phyloP scores from a whole-genome alignment of 2,329 filamentous ascomycete genomes.

The Hypoxylon sp. region DNA sequence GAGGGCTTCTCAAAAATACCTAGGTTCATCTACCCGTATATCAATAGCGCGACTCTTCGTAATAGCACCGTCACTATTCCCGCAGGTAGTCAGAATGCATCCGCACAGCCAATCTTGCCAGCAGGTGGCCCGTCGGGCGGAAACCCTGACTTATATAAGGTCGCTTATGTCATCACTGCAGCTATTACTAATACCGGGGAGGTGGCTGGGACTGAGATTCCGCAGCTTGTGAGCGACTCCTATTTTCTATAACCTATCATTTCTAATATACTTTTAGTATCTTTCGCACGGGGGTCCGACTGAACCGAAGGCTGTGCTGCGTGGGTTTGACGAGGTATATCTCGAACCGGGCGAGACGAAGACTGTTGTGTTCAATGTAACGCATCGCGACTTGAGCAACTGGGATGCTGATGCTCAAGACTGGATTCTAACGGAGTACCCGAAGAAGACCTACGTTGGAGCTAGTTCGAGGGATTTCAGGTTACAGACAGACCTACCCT shows the following conservation, averaged over 20 bases:
- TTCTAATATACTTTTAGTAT: slow-evolving; percentile 62
- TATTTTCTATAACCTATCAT: background rate
- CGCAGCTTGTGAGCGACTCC: slow-evolving; percentile 69
- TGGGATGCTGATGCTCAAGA: slow-evolving; percentile 85
- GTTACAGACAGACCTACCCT: slow-evolving; percentile 33
- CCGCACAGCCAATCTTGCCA: slow-evolving; percentile 68
- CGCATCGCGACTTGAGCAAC: slow-evolving; percentile 85
- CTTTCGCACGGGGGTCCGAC: slow-evolving; percentile 82
- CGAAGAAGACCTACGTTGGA: slow-evolving; percentile 69
- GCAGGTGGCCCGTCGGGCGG: slow-evolving; percentile 72
- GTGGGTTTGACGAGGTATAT: slow-evolving; percentile 84
- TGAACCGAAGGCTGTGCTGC: slow-evolving; percentile 76
- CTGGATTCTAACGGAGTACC: slow-evolving; percentile 74
- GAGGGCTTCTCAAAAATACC: slow-evolving; percentile 68
- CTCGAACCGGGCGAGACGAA: slow-evolving; percentile 77
- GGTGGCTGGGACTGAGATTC: slow-evolving; percentile 76
- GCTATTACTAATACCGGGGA: slow-evolving; percentile 79
- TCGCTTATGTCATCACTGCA: slow-evolving; percentile 75
- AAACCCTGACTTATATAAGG: slow-evolving; percentile 76
- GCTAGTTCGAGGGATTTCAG: slow-evolving; percentile 58
- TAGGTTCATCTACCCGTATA: slow-evolving; percentile 77
- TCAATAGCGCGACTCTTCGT: slow-evolving; percentile 71
- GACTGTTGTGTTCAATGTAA: slow-evolving; percentile 78
- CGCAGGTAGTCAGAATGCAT: slow-evolving; percentile 71
- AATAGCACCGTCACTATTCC: slow-evolving; percentile 63